A percentile compares a stretch with the other conserved stretches of the same genome.
Conservation (phyloP, 2,329 filamentous ascomycete species). For the Fusarium palustre region DNA sequence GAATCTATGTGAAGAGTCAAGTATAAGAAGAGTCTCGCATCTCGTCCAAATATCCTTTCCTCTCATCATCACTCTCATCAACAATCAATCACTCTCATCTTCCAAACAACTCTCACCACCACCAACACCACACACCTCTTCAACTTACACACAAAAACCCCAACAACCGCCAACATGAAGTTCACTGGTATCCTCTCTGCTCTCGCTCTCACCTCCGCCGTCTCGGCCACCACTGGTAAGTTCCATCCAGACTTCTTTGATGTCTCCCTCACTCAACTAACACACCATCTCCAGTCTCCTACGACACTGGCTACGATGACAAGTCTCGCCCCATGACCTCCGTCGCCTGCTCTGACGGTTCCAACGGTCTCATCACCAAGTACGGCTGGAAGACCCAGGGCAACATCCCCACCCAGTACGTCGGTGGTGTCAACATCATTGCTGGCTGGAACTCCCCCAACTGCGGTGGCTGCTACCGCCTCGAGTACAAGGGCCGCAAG, state of each 20-base stretch:
- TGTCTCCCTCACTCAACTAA: slow-evolving; percentile 21
- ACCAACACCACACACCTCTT: slow-evolving; percentile 3
- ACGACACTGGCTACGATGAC: slow-evolving; percentile 78
- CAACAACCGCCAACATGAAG: slow-evolving; percentile 56
- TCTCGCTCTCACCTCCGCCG: slow-evolving; percentile 54
- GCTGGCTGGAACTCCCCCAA: slow-evolving; percentile 66
- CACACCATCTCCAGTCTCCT: slow-evolving; percentile 66
- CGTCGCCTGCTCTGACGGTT: slow-evolving; percentile 75
- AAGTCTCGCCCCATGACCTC: slow-evolving; percentile 63
- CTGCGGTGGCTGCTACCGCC: slow-evolving; percentile 70
- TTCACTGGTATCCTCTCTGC: slow-evolving; percentile 55
- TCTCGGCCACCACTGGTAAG: slow-evolving; percentile 53
- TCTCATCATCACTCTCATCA: slow-evolving; percentile 33
- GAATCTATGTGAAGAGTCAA: slow-evolving; percentile 8
- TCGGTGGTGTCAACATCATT: slow-evolving; percentile 66
- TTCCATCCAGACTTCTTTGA: not conserved
- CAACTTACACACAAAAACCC: slow-evolving; percentile 25
- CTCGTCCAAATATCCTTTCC: slow-evolving; percentile 20
- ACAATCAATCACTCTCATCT: slow-evolving; percentile 26
- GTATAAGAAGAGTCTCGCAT: slow-evolving; percentile 41
- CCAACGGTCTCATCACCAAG: slow-evolving; percentile 72
- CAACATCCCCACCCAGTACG: slow-evolving; percentile 62
- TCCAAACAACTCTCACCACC: slow-evolving; percentile 27
- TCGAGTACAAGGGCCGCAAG: slow-evolving; percentile 63
- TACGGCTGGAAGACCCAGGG: slow-evolving; percentile 69